Evolutionary conservation across 2,329 filamentous ascomycete species (phyloP).

Genomic region (Exophiala phaeomuriformis): DNA sequence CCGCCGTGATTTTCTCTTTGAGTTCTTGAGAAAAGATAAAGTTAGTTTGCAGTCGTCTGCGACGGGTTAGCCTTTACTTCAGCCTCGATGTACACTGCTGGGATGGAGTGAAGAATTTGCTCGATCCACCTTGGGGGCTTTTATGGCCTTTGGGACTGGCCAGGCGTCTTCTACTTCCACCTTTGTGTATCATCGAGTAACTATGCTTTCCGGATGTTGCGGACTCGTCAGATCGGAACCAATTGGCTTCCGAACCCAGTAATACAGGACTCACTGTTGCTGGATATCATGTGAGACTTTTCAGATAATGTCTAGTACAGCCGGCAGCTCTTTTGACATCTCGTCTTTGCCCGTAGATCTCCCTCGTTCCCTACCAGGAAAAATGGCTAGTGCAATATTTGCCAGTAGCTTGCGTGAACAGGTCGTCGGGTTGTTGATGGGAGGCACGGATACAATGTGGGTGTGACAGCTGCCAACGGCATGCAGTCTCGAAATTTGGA

Average conservation of each 20-base stretch:
- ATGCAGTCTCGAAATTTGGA: constrained; percentile 9
- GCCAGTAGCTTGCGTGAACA: background rate
- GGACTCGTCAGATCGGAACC: background rate
- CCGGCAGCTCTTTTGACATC: background rate
- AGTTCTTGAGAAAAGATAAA: background rate
- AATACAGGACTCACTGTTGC: background rate
- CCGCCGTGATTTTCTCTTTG: background rate
- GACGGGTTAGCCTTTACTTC: background rate
- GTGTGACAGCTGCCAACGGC: constrained; percentile 3
- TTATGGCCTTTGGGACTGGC: too few species aligned
- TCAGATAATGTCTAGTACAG: too few species aligned
- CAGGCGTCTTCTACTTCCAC: too few species aligned
- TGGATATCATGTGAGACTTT: too few species aligned
- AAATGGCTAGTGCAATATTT: background rate
- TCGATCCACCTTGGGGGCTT: background rate
- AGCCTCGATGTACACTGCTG: background rate
- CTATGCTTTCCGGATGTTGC: background rate
- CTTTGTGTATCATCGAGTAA: background rate
- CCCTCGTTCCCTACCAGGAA: background rate
- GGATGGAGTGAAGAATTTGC: background rate
- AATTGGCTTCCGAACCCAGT: background rate
- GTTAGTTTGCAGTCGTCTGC: background rate
- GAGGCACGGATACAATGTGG: background rate
- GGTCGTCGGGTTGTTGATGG: background rate
- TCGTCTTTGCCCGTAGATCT: background rate